Conservation (phyloP, 352 stramenopile genomes). For the Phytophthora fragariaefolia region DNA sequence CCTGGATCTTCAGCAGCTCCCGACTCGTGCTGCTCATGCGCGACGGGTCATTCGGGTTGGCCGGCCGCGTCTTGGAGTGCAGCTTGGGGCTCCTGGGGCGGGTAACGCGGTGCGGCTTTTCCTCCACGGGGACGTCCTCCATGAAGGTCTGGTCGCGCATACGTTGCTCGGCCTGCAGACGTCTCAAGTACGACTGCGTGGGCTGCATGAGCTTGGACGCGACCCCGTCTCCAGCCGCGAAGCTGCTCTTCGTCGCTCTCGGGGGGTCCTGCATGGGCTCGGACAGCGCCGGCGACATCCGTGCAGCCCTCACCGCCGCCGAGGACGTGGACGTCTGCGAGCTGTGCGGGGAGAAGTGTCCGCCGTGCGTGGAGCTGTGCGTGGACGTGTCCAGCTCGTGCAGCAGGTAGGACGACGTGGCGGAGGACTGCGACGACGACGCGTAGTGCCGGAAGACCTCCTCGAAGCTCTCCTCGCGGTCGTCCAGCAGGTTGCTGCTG, state of each 20-base stretch:
- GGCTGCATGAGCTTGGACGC: constrained; percentile 70
- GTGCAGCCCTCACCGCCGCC: constrained; percentile 5
- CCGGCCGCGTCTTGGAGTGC: constrained; percentile 41
- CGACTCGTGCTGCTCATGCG: constrained; percentile 80
- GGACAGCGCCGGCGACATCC: constrained; percentile 1
- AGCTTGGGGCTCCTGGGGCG: constrained; percentile 60
- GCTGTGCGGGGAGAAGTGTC: constrained; percentile 35
- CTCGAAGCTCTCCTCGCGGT: constrained; percentile 57
- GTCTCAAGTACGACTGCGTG: constrained; percentile 66
- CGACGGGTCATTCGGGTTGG: constrained; percentile 51
- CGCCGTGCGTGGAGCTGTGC: constrained; percentile 32
- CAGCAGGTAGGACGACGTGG: constrained; percentile 50
- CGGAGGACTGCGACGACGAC: constrained; percentile 58
- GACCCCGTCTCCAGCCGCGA: constrained; percentile 21
- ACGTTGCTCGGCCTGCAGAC: constrained; percentile 67
- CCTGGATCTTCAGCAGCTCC: constrained; percentile 79
- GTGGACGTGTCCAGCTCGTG: constrained; percentile 50
- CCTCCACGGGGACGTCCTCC: constrained; percentile 46
- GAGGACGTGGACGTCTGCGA: constrained; percentile 38
- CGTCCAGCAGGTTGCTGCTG: constrained; percentile 45
- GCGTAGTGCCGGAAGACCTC: constrained; percentile 66
- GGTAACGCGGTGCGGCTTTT: constrained; percentile 62
- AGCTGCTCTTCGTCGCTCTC: constrained; percentile 13
- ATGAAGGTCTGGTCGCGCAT: constrained; percentile 56
- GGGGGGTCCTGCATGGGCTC: not conserved